Base-by-base conservation (phyloP, 2,329 filamentous ascomycete species). In the Colletotrichum falcatum region DNA sequence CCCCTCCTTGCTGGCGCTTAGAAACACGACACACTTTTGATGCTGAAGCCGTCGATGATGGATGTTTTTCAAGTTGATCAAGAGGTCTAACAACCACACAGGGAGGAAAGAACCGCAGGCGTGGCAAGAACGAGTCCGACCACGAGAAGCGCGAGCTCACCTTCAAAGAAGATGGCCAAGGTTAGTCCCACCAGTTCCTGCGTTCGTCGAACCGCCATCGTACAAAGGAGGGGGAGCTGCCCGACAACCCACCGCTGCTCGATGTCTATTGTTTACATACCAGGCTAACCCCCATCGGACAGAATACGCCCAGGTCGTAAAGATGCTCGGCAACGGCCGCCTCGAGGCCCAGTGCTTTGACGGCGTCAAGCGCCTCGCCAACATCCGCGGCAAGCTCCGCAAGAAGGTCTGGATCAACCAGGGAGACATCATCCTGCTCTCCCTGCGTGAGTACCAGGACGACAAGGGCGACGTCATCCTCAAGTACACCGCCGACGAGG, bases 391-490 rank as follows among this genome's bases (percentile, higher is more conserved):
- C 85, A 98, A 99, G 86, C 93, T 99, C 79, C 91, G 96, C 79
- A 99, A 99, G 90, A 99, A 99, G 90, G 96, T 98, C 83, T 98
- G 94, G 94, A 98, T 98, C 89, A 98, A 97, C 88, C 94, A 97
- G 86, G 94, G 94, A 80, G 94, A 97, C 82, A 97, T 97, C 81
- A 95, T 95, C 81, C 89, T 95, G 55, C 87, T 95, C 72, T 95
- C 92, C 44, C 91, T 97, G 72, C 93, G 94, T 77, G 94, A 97
- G 83, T 97, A 97, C 85, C 94, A 97, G 82, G 94, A 96, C 83
- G 92, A 95, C 85, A 97, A 97, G 86, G 95, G 95, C 82, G 95
- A 98, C 81, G 97, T 98, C 82, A 96, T 96, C 80, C 90, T 97
- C 81, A 98, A 98, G 87, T 97, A 98, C 89, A 93, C 90, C 68